These are phyloP conservation scores for Solanum microdontum DNA, from an alignment of 257 asterid species.

Conservation along the genomic window DNA sequence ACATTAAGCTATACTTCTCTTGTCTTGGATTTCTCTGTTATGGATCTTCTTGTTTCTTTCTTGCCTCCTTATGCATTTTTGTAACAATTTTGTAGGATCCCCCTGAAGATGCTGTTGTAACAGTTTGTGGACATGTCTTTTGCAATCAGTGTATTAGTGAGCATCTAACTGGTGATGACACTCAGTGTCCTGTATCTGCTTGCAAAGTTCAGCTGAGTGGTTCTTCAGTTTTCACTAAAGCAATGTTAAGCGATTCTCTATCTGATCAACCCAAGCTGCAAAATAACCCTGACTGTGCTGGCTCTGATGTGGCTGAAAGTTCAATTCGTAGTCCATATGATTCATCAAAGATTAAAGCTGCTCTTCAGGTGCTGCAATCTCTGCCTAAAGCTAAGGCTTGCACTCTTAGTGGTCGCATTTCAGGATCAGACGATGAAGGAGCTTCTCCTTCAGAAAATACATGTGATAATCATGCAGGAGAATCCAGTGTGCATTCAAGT, in stretches of 20 bases:
- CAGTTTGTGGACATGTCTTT: conserved; percentile 85
- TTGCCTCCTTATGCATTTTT: neutral
- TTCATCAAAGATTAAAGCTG: conserved; percentile 88
- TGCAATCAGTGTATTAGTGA: conserved; percentile 94
- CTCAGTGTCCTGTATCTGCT: conserved; percentile 63
- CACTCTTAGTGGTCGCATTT: conserved; percentile 9
- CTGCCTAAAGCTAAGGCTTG: conserved; percentile 30
- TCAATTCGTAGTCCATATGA: conserved; percentile 31
- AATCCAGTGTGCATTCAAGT: conserved; percentile 7
- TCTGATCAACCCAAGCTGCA: conserved; percentile 31
- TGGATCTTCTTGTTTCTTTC: neutral
- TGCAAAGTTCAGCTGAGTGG: conserved; percentile 55
- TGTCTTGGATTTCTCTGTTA: neutral
- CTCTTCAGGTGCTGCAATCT: conserved; percentile 56
- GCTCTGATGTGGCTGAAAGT: conserved; percentile 21
- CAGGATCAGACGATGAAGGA: conserved; percentile 14
- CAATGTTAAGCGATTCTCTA: conserved; percentile 43
- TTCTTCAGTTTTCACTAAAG: conserved; percentile 49
- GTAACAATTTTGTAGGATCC: conserved; percentile 53
- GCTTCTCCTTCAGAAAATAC: conserved; percentile 16
- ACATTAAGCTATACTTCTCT: neutral
- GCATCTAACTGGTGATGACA: conserved; percentile 71
- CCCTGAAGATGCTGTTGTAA: conserved; percentile 91
- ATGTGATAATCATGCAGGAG: conserved; percentile 9
- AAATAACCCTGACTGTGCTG: conserved; percentile 21